A percentile compares a stretch with the other conserved stretches of the same genome.
phyloP scores from a whole-genome alignment of 176 grass and related monocot genomes.

The Avena atlantica region DNA sequence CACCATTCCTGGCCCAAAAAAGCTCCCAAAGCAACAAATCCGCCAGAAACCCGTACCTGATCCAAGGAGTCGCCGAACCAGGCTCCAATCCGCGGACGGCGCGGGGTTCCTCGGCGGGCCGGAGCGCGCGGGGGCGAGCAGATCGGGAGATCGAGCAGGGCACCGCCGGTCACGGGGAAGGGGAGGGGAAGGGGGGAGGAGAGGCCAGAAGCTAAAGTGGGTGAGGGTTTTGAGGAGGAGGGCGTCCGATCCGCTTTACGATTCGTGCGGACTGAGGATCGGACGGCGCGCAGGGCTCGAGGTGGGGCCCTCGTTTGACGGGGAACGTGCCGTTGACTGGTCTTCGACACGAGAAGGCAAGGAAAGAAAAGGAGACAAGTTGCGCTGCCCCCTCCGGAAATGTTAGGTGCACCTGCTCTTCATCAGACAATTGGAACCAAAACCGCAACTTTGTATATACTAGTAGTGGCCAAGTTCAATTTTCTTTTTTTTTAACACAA shows the following conservation, averaged over 20 bases:
- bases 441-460: neutral
- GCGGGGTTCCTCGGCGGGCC: constrained; percentile 17
- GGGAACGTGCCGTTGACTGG: constrained; percentile 46
- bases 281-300: neutral
- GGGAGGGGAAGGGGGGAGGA: neutral
- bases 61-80: neutral
- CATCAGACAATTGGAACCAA: neutral
- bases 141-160: constrained; percentile 59
- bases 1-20: constrained; percentile 24
- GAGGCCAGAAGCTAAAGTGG: neutral
- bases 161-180: constrained; percentile 35
- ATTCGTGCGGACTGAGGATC: neutral
- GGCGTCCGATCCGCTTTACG: neutral
- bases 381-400: constrained; percentile 27
- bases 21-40: neutral
- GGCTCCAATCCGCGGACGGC: neutral
- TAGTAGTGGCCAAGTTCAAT: neutral
- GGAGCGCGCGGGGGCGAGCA: constrained; percentile 32
- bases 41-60: constrained; percentile 40
- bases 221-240: constrained; percentile 61
- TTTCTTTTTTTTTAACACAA: neutral
- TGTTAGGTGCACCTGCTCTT: constrained; percentile 65
- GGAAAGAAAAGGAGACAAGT: constrained; percentile 12
- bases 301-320: constrained; percentile 50
- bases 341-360: neutral